Percentiles rank a stretch among this genome's conserved stretches.
Conservation (phyloP, 768 basidiomycete genomes). For the Mycena kentingensis region DNA sequence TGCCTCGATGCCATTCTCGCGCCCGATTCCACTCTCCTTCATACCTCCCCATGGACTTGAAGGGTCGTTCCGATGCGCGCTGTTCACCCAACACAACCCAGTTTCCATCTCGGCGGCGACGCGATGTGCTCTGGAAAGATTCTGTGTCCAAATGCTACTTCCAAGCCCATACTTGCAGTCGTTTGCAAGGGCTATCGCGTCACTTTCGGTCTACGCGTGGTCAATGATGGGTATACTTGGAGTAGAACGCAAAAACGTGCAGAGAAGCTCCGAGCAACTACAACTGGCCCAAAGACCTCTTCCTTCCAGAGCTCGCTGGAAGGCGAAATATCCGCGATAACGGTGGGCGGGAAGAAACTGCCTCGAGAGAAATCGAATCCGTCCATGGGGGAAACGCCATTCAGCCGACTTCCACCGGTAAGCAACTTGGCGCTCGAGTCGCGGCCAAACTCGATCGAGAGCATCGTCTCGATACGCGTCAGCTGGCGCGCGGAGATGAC, state of each 20-base stretch:
- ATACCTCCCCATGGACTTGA: constrained; percentile 91
- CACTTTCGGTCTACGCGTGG: constrained; percentile 52
- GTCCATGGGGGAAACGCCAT: constrained; percentile 64
- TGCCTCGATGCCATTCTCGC: constrained; percentile 85
- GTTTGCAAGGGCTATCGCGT: constrained; percentile 73
- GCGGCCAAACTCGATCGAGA: constrained; percentile 22
- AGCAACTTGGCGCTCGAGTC: constrained; percentile 49
- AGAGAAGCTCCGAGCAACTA: constrained; percentile 55
- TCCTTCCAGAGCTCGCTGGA: constrained; percentile 76
- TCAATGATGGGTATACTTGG: background rate
- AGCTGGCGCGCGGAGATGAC: constrained; percentile 72
- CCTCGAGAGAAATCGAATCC: constrained; percentile 71
- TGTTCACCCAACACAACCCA: constrained; percentile 87
- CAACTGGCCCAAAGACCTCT: constrained; percentile 87
- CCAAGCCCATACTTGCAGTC: constrained; percentile 79
- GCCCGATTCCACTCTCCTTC: constrained; percentile 86
- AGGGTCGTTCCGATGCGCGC: constrained; percentile 87
- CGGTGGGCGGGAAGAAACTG: constrained; percentile 79
- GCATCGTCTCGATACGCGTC: constrained; percentile 60
- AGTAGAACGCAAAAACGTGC: constrained; percentile 27
- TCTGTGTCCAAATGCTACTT: constrained; percentile 77
- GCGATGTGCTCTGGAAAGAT: constrained; percentile 76
- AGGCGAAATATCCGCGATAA: constrained; percentile 58
- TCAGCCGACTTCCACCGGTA: constrained; percentile 68
- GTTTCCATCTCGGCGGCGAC: constrained; percentile 69